phyloP scores from a whole-genome alignment of 768 basidiomycete genomes.

The Trametes villosa region DNA sequence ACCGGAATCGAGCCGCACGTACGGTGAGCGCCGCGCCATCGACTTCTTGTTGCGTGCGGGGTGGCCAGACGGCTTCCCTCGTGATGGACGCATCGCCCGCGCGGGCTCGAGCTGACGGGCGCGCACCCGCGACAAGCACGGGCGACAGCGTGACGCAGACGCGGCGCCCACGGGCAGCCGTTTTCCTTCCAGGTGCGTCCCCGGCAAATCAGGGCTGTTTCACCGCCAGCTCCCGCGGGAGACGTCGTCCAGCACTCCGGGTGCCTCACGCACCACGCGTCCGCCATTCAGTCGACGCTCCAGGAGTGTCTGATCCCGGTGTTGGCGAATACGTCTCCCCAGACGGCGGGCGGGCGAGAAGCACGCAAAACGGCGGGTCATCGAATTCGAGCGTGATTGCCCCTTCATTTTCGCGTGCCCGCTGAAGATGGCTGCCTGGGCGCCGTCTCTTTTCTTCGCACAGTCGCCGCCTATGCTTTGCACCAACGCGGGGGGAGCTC shows the following conservation, averaged over 20 bases:
- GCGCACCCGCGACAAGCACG: constrained; percentile 4
- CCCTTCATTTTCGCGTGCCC: no score
- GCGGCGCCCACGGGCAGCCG: neutral
- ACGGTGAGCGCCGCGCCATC: neutral
- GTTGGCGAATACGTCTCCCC: no score
- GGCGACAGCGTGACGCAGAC: neutral
- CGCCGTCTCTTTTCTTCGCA: no score
- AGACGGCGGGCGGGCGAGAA: neutral
- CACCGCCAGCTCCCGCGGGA: neutral
- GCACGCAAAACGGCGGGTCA: neutral
- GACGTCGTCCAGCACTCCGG: no score
- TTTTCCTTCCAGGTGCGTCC: neutral
- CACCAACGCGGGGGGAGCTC: no score
- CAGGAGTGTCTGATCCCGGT: no score
- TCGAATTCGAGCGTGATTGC: neutral
- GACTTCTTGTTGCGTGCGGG: neutral
- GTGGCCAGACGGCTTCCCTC: neutral
- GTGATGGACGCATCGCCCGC: neutral
- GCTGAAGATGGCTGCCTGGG: no score
- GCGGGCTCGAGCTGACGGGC: constrained; percentile 5
- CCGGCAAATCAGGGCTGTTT: neutral
- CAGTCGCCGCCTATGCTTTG: no score
- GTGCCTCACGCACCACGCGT: no score
- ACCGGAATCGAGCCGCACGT: no score
- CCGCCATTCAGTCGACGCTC: no score